Evolutionary conservation across 345 rosid species (phyloP), one percentile per base, ranked within the genome.

Genomic region (Citrus australasica): DNA sequence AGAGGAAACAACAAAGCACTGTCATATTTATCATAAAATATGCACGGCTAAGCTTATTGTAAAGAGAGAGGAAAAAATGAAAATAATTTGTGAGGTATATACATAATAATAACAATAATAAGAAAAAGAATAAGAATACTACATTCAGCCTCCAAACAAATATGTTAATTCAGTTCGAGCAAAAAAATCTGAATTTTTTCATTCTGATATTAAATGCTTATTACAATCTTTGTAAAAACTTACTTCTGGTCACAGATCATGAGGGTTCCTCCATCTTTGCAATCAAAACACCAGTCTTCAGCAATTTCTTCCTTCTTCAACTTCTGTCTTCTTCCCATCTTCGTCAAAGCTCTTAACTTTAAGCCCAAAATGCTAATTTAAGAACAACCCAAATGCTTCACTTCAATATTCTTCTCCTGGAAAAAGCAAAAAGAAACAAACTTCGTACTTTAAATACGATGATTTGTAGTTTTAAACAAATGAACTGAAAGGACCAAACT

Each of bases 191-290:
- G 16, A 27, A 25, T 33, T 28, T 22, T 5, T 22, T 69, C 9
- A 24, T 68, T 40, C 16, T 16, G 28, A 35, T 27, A 38, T 38
- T 7, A 67, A 55, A 28, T 40, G 58, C 67, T 51, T 22, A 13
- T 6, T 9, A 33, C 40, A 35, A 40, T 60, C 30, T 19, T 22
- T 46, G 22, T 17, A 38, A 63, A 48, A 9, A 9, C 89, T 84
- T 65, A 87, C 92, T 76, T 85, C 51, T 77, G 83, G 67, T 89
- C 92, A 55, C 90, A 89, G n/a, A 89, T 35, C 46, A 81, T 82
- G 17, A 89, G 84, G 4, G 17, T 28, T 22, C 92, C 92, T 27
- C 92, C 92, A 74, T 89, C 89, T 76, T 89, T 89, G 86, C 92
- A 89, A 42, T 60, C 33, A 75, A 89, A 86, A 67, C 92, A 89